phyloP scores from a whole-genome alignment of 495 filamentous ascomycete species.

The Podospora conica region DNA sequence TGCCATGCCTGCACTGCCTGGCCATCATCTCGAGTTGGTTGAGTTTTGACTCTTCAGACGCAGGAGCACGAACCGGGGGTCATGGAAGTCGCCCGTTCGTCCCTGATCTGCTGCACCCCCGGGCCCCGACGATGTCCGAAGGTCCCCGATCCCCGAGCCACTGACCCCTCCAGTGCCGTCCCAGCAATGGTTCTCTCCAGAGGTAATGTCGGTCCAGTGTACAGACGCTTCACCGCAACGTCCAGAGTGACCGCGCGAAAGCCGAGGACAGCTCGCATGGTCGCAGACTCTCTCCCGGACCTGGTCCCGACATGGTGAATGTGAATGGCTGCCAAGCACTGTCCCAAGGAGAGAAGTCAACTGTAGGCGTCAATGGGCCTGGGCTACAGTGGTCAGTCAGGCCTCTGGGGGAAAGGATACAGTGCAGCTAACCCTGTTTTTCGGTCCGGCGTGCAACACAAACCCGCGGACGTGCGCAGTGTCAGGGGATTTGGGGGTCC shows the following conservation, averaged over 20 bases:
- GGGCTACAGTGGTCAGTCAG: not conserved
- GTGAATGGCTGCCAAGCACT: not conserved
- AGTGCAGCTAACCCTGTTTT: not conserved
- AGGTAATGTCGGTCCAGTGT: not conserved
- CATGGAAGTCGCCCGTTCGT: not conserved
- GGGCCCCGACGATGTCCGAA: not conserved
- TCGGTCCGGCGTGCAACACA: not conserved
- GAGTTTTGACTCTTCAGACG: not conserved
- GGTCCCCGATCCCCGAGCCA: not conserved
- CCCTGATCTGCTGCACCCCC: not conserved
- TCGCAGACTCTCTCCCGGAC: not conserved
- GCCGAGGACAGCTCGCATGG: not conserved
- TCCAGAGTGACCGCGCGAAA: not conserved
- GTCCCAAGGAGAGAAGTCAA: not conserved
- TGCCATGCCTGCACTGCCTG: not conserved
- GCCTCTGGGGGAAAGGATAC: not conserved
- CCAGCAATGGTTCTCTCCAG: not conserved
- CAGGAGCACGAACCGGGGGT: not conserved
- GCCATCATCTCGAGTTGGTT: not conserved
- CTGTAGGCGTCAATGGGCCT: not conserved
- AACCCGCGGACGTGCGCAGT: conserved; percentile 10
- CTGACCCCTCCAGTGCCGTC: not conserved
- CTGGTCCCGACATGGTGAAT: not conserved
- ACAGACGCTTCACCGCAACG: not conserved
- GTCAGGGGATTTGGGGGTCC: conserved; percentile 18